Evolutionary conservation across 1,284 basidiomycete genomes (phyloP), one percentile per base, ranked within the genome.

Genomic region (Pisolithus thermaeus): DNA sequence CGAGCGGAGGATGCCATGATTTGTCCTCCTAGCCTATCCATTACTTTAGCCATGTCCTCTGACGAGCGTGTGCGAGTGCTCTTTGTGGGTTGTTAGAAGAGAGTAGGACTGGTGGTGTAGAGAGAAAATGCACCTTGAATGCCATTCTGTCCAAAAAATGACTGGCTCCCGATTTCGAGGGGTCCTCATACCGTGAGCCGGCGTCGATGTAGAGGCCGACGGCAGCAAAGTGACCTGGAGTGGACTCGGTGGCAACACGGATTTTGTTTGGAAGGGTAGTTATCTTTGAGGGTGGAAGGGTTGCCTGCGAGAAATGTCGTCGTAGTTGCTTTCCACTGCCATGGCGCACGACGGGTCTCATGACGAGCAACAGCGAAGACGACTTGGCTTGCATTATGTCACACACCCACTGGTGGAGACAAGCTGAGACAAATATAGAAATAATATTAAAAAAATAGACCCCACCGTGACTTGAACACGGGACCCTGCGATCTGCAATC

Each of bases 131-230:
- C 56, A 94, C 93, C 80, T 97, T 97, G 80, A 97, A 98, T 1
- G 96, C 95, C 80, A 99, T 86, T 57, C 94, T 80, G 64, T 98
- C 95, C 37, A 97, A 67, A 62, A 98, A 87, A 77, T 98, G 94
- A 57, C 91, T 92, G 6, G 87, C 84, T 1, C 96, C 96, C 18
- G 83, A 84, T 0, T 81, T 89, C 48, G 80, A 72, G 8, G 79
- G 72, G 12, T 80, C 84, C 70, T 99, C 96, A 75, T 90, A 96
- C n/a, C 96, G 80, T 36, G 91, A 87, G 22, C 97, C 96, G 4
- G 92, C 92, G 67, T 97, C 93, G 58, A 98, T 79, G 62, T 95
- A 98, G 35, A 99, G 80, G 16, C 95, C 96, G 1, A 97, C 80
- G 1, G 94, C 89, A 47, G 94, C 90, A 69, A 99, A 98, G 71